A percentile compares a stretch with the other conserved stretches of the same genome.
Conservation (phyloP, 768 basidiomycete species). For the Tephrocybe sp. region DNA sequence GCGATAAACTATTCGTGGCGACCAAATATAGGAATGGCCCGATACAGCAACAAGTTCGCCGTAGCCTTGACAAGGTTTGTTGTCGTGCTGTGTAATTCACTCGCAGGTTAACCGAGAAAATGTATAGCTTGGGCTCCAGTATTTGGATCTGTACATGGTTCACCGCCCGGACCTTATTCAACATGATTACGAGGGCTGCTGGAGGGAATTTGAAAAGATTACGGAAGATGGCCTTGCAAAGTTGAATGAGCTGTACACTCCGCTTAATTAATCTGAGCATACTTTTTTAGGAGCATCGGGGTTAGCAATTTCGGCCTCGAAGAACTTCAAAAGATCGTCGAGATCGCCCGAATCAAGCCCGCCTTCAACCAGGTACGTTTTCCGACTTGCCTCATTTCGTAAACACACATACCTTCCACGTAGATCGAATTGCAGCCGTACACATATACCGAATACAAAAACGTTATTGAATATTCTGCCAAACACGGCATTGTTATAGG, state of each 20-base stretch:
- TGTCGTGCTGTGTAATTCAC: no score
- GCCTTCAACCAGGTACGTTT: conserved; percentile 65
- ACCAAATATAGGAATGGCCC: conserved; percentile 50
- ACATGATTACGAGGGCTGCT: conserved; percentile 37
- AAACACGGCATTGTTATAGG: conserved; percentile 54
- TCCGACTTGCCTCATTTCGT: no score
- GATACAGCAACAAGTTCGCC: conserved; percentile 38
- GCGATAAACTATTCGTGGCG: conserved; percentile 50
- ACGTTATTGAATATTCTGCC: conserved; percentile 46
- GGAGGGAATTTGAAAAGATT: conserved; percentile 58
- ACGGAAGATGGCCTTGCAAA: conserved; percentile 44
- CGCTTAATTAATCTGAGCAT: not conserved
- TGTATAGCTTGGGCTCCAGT: conserved; percentile 55
- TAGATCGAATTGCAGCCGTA: conserved; percentile 61
- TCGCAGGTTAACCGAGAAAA: no score
- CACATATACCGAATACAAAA: conserved; percentile 46
- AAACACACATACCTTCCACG: no score
- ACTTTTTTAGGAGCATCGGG: conserved; percentile 32
- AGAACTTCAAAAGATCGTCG: conserved; percentile 52
- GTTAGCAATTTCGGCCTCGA: conserved; percentile 66
- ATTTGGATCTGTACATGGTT: conserved; percentile 72
- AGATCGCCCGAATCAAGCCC: conserved; percentile 53
- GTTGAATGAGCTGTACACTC: conserved; percentile 27
- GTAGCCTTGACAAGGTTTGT: conserved; percentile 57
- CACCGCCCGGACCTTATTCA: conserved; percentile 45